Base-by-base conservation (phyloP, 495 filamentous ascomycete genomes). In the Xylaria palmicola region DNA sequence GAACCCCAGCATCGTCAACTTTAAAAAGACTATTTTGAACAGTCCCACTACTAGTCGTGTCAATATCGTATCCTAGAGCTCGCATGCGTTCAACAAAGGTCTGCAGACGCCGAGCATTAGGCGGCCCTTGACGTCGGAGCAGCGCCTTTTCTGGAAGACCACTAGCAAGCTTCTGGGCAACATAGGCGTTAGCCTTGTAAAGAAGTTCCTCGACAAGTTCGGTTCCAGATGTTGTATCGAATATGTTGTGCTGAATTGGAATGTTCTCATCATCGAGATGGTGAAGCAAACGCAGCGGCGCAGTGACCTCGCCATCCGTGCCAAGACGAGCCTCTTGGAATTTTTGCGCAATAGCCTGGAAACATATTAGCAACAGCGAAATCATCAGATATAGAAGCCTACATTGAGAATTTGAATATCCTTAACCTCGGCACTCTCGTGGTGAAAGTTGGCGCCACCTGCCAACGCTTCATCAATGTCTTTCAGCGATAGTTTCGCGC, bases 221-320 rank as follows among this genome's bases (percentile, higher is more conserved):
- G 60, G 92, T 93, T 13, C 93, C 90, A 13, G 87, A 83, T 22
- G 90, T 91, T 20, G 90, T 91, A 70, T 97, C 88, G 69, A 98
- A 98, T 56, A 98, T 90, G 77, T 98, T 98, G 68, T 90, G 85
- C 76, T 94, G 92, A 24, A 97, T 91, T 0, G 93, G 94, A 36
- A 97, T 91, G 71, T 97, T 97, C 79, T 98, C 94, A 65, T 98
- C 94, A 67, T 98, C 95, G n/a, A 97, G 85, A 72, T 94, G 90
- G 70, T 96, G 89, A 39, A 98, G 77, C 34, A 98, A 83, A 43
- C 94, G 89, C 50, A 98, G 84, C 47, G 93, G 86, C 19, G 93
- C 89, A 61, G 96, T 89, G 8, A 88, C 83, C 32, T 88, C 83
- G 24, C 85, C 84, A 22, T 88, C 88, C 54, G 91, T 88, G 48